Evolutionary conservation across 78 protist species (phyloP).

Genomic region (Creolimax fragrantissima): DNA sequence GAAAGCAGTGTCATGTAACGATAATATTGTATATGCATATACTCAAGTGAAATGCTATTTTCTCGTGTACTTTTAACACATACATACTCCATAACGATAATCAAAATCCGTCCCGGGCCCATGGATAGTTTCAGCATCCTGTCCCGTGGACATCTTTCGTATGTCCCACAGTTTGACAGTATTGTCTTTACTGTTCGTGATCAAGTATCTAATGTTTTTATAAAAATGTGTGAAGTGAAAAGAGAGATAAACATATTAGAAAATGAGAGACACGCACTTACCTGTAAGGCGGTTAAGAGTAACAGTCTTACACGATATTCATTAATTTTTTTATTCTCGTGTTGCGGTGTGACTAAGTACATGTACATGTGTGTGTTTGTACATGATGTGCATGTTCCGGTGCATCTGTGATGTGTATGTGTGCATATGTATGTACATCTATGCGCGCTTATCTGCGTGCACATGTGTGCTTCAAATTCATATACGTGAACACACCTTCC

Average conservation of each 20-base stretch:
- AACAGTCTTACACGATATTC: no score
- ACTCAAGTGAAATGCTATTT: no score
- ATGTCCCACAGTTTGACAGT: constrained; percentile 72
- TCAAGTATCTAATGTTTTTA: constrained; percentile 51
- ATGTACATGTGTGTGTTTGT: neutral
- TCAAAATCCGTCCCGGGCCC: neutral
- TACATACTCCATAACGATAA: no score
- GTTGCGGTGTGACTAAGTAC: neutral
- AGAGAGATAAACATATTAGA: no score
- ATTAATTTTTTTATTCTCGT: no score
- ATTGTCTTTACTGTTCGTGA: constrained; percentile 59
- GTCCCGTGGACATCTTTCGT: constrained; percentile 34
- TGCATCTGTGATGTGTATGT: neutral
- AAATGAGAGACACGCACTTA: no score
- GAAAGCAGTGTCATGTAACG: no score
- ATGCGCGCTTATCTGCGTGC: neutral
- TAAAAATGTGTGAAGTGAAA: constrained; percentile 11
- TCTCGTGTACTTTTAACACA: no score
- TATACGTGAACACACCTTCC: neutral
- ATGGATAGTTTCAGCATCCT: neutral
- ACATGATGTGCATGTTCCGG: neutral
- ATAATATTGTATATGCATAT: no score
- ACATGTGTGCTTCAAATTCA: neutral
- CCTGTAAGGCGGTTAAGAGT: no score
- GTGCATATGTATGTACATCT: neutral